These are phyloP conservation scores for Phytophthora cajani DNA, from an alignment of 352 stramenopile species.

Conservation along the genomic window DNA sequence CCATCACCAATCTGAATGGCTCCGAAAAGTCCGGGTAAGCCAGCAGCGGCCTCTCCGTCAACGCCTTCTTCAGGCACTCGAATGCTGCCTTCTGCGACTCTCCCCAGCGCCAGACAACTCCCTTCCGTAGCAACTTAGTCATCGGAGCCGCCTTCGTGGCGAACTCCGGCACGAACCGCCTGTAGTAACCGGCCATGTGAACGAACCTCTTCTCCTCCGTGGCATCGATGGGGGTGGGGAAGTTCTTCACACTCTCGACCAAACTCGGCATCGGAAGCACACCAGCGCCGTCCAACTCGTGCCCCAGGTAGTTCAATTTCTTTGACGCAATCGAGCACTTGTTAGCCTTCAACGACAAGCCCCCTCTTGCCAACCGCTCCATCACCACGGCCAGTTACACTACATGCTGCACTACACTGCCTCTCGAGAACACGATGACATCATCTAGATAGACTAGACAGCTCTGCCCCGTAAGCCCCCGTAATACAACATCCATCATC, in stretches of 20 bases:
- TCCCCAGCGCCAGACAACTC: slow-evolving; percentile 21
- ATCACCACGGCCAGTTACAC: slow-evolving; percentile 15
- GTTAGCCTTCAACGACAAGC: no score
- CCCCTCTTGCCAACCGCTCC: no score
- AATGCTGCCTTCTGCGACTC: slow-evolving; percentile 25
- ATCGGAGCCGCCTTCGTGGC: slow-evolving; percentile 19
- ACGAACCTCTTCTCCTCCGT: slow-evolving; percentile 28
- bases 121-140: slow-evolving; percentile 32
- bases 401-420: slow-evolving; percentile 14
- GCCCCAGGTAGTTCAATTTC: no score
- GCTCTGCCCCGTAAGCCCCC: slow-evolving; percentile 27
- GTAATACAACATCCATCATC: slow-evolving; percentile 6
- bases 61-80: slow-evolving; percentile 18
- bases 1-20: slow-evolving; percentile 34
- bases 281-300: no score
- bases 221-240: slow-evolving; percentile 11
- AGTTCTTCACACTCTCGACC: neutral
- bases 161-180: slow-evolving; percentile 32
- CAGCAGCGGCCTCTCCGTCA: neutral
- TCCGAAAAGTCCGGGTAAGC: slow-evolving; percentile 36
- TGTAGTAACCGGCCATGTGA: slow-evolving; percentile 33
- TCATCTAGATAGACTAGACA: slow-evolving; percentile 43
- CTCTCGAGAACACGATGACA: slow-evolving; percentile 31
- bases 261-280: no score
- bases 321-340: no score